Evolutionary conservation across 768 basidiomycete species (phyloP).

Genomic region (Termitomyces bulborhizus): DNA sequence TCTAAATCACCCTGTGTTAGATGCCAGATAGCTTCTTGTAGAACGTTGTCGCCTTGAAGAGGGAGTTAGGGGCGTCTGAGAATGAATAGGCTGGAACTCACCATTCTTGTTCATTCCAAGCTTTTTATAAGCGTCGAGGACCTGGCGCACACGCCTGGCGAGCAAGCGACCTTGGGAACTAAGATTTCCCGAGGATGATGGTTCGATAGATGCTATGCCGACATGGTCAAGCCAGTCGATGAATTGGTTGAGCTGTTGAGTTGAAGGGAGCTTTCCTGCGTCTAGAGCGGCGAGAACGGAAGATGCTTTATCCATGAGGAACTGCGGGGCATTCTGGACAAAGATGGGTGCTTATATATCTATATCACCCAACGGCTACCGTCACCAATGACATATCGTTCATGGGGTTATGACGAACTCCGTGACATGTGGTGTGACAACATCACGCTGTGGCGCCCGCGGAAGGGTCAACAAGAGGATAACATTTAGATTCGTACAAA

Average conservation of each 20-base stretch:
- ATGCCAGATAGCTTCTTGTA: constrained; percentile 66
- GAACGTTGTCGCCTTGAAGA: constrained; percentile 48
- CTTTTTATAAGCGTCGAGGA: constrained; percentile 54
- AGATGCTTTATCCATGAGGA: constrained; percentile 54
- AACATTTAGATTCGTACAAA: not conserved
- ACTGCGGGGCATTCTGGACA: not conserved
- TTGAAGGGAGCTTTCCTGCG: constrained; percentile 65
- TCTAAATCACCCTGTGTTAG: constrained; percentile 48
- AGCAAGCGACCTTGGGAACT: constrained; percentile 50
- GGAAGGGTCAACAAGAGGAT: not conserved
- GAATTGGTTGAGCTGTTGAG: constrained; percentile 45
- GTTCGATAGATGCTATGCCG: constrained; percentile 40
- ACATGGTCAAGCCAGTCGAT: constrained; percentile 52
- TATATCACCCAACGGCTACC: not conserved
- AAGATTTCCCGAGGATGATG: constrained; percentile 32
- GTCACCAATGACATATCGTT: constrained; percentile 11
- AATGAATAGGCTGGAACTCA: constrained; percentile 14
- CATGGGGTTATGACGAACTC: not conserved
- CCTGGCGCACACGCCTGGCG: constrained; percentile 39
- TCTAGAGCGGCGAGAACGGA: constrained; percentile 62
- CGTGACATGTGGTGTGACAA: not conserved
- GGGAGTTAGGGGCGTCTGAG: not conserved
- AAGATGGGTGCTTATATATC: not conserved
- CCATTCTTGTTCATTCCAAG: constrained; percentile 54
- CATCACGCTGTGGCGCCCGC: not conserved